A percentile compares a stretch with the other conserved stretches of the same genome.
phyloP scores from a whole-genome alignment of 306 rosid genomes.

The Castanea mollissima region DNA sequence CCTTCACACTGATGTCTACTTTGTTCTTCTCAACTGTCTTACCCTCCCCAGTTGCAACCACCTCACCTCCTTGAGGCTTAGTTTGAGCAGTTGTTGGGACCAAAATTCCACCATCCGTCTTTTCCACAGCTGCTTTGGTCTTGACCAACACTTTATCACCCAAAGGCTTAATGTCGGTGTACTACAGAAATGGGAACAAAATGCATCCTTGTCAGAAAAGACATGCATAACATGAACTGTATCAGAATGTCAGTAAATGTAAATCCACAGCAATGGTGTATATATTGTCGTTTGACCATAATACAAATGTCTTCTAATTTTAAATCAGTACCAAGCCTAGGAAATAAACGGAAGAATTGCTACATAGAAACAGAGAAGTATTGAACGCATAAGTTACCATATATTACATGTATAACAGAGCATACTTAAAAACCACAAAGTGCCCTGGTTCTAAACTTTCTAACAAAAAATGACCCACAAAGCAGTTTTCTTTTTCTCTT shows the following conservation, averaged over 20 bases:
- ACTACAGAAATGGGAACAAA: constrained; percentile 37
- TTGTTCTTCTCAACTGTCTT: constrained; percentile 61
- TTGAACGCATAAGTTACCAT: background rate
- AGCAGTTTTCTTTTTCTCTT: background rate
- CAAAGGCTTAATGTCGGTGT: constrained; percentile 75
- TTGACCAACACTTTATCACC: constrained; percentile 90
- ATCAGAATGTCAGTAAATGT: background rate
- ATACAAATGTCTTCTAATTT: background rate
- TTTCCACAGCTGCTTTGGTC: constrained; percentile 65
- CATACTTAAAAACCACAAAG: no score
- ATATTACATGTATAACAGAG: no score
- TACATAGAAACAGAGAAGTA: background rate
- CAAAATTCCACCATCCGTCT: constrained; percentile 67
- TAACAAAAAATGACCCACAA: background rate
- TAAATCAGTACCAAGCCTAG: background rate
- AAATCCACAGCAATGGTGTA: background rate
- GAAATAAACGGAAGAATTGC: background rate
- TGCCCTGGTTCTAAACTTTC: no score
- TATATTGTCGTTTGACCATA: background rate
- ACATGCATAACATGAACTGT: background rate
- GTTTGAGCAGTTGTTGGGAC: constrained; percentile 80
- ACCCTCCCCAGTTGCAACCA: constrained; percentile 89
- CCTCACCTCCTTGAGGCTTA: constrained; percentile 97
- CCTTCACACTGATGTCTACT: constrained; percentile 73
- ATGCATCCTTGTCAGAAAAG: constrained; percentile 10